Percentiles rank a stretch among this genome's conserved stretches.
These are phyloP conservation scores for Cudoniella acicularis DNA, from an alignment of 495 filamentous ascomycete genomes.

Conservation along the genomic window DNA sequence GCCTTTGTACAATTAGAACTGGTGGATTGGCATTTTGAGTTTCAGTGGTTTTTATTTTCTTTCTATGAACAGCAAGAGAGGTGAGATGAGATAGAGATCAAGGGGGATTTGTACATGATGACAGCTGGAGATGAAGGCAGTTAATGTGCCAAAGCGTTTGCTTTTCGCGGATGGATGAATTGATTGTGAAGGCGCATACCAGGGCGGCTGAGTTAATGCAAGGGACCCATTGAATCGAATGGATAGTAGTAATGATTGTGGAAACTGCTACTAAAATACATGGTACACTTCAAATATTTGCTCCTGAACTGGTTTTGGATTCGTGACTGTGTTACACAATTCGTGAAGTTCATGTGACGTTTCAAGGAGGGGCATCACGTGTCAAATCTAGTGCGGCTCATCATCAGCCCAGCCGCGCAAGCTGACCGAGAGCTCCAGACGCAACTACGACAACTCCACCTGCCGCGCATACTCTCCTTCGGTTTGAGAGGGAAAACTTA, in stretches of 20 bases:
- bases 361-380: background rate
- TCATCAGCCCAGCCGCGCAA: slow-evolving; percentile 14
- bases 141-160: slow-evolving; percentile 5
- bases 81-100: background rate
- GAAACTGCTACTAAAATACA: slow-evolving; percentile 19
- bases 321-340: background rate
- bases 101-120: slow-evolving; percentile 16
- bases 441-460: background rate
- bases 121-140: background rate
- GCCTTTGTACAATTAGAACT: background rate
- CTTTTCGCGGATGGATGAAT: slow-evolving; percentile 2
- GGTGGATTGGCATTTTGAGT: background rate
- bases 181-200: background rate
- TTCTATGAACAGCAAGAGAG: background rate
- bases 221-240: slow-evolving; percentile 4
- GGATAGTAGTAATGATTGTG: slow-evolving; percentile 11
- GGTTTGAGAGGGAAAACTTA: background rate
- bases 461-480: background rate
- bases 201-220: background rate
- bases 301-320: background rate
- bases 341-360: no score
- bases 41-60: background rate
- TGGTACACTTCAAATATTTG: slow-evolving; percentile 9
- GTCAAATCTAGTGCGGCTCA: slow-evolving; percentile 1
- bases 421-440: slow-evolving; percentile 7